Conservation (phyloP, 1,139 yeast species). For the Candida sp. region DNA sequence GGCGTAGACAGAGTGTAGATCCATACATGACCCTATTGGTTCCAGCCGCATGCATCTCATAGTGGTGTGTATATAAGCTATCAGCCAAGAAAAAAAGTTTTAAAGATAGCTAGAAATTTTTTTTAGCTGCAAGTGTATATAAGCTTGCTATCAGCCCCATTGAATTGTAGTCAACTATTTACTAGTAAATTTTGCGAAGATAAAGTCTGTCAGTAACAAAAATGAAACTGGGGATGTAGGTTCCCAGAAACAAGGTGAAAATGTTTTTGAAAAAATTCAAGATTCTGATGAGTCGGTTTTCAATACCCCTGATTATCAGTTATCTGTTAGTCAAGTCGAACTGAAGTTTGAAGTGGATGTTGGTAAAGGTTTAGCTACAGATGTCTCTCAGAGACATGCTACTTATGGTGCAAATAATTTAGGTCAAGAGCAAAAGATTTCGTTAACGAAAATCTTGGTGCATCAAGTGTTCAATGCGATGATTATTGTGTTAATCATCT, state of each 20-base stretch:
- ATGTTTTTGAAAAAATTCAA: background rate
- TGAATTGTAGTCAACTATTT: too few species aligned
- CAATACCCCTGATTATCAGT: constrained; percentile 17
- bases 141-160: too few species aligned
- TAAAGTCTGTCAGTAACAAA: background rate
- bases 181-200: background rate
- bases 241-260: background rate
- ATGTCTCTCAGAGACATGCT: constrained; percentile 20
- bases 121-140: too few species aligned
- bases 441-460: constrained; percentile 31
- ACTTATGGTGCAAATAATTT: constrained; percentile 23
- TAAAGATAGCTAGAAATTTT: too few species aligned
- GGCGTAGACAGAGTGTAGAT: too few species aligned
- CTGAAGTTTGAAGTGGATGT: constrained; percentile 34
- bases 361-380: constrained; percentile 45
- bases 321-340: constrained; percentile 30
- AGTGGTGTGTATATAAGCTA: background rate
- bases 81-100: background rate
- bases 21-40: background rate
- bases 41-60: background rate
- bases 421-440: constrained; percentile 25
- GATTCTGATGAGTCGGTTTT: constrained; percentile 8
- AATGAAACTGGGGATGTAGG: background rate
- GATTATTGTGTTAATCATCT: constrained; percentile 33
- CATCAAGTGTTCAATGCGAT: constrained; percentile 38